These are phyloP conservation scores for Cladorrhinum samala DNA, from an alignment of 495 filamentous ascomycete genomes.

Conservation along the genomic window DNA sequence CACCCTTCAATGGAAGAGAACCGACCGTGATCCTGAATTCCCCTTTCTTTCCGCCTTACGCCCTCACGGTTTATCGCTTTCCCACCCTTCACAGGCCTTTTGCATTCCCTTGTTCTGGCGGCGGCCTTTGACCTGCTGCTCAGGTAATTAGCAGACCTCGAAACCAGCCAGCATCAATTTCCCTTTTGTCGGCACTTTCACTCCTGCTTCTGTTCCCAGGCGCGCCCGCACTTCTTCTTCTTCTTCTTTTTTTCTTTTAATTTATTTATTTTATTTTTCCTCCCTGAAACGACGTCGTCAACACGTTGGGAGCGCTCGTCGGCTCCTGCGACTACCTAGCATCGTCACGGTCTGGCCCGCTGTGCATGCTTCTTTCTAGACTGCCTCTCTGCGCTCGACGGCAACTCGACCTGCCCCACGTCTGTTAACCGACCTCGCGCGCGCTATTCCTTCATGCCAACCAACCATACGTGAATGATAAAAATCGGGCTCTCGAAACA, in stretches of 20 bases:
- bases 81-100: neutral
- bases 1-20: neutral
- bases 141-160: slow-evolving; percentile 6
- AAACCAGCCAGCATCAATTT: slow-evolving; percentile 12
- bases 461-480: slow-evolving; percentile 6
- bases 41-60: neutral
- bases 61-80: neutral
- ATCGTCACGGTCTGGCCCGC: slow-evolving; percentile 2
- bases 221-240: neutral
- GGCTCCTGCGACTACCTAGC: neutral
- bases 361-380: neutral
- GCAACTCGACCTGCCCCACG: neutral
- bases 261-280: neutral
- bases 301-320: slow-evolving; percentile 2
- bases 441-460: slow-evolving; percentile 6
- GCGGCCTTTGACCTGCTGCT: slow-evolving; percentile 1
- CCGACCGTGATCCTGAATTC: slow-evolving; percentile 7
- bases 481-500: neutral
- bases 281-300: slow-evolving; percentile 3
- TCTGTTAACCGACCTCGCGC: slow-evolving; percentile 3
- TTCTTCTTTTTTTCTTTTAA: neutral
- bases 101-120: slow-evolving; percentile 2
- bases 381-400: neutral
- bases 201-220: neutral
- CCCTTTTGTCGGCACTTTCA: no score